phyloP scores from a whole-genome alignment of 768 basidiomycete species.

The Podaxis sp. region DNA sequence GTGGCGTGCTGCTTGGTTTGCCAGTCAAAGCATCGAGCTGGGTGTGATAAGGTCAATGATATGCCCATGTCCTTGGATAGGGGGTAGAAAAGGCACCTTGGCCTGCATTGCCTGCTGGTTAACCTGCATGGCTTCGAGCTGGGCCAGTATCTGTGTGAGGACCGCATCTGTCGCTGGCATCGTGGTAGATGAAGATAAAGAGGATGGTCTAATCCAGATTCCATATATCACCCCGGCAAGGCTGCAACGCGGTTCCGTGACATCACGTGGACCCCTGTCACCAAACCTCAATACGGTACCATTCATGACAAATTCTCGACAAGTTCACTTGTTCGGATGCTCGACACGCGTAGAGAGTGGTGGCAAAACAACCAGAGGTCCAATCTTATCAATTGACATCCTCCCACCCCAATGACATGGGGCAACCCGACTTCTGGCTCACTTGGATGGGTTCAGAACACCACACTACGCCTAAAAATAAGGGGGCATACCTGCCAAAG shows the following conservation, averaged over 20 bases:
- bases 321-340: too few relatives aligned
- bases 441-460: too few relatives aligned
- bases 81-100: conserved; percentile 49
- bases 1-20: conserved; percentile 23
- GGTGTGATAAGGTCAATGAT: conserved; percentile 1
- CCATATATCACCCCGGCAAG: not conserved
- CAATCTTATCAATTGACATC: too few relatives aligned
- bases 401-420: too few relatives aligned
- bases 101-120: conserved; percentile 78
- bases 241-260: conserved; percentile 10
- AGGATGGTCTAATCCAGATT: conserved; percentile 9
- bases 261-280: not conserved
- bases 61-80: not conserved
- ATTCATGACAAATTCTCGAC: not conserved
- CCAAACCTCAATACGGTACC: too few relatives aligned
- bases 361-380: too few relatives aligned
- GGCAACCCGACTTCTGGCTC: too few relatives aligned
- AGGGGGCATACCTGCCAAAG: too few relatives aligned
- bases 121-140: conserved; percentile 69
- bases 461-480: too few relatives aligned
- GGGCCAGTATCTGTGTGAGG: conserved; percentile 70
- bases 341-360: too few relatives aligned
- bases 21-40: conserved; percentile 54
- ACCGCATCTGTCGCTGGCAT: conserved; percentile 56
- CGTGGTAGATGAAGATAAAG: conserved; percentile 4